A percentile compares a stretch with the other conserved stretches of the same genome.
phyloP scores from a whole-genome alignment of 805 yeast genomes.

The Yamadazyma paraphyllophila region DNA sequence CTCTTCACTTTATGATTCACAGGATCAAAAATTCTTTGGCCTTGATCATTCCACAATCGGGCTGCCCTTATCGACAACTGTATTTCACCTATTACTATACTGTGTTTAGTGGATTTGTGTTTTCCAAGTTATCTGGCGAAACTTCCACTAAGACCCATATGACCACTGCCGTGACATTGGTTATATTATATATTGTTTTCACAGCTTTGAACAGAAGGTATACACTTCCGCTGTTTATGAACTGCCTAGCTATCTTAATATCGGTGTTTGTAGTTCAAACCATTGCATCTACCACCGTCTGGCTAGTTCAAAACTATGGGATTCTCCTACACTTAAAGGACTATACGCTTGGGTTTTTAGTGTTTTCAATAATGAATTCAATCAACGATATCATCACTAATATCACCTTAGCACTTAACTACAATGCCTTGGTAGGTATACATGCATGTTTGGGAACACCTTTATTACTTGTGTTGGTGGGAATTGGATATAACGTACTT shows the following conservation, averaged over 20 bases:
- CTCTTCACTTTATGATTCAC: slow-evolving; percentile 4
- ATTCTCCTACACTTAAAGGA: slow-evolving; percentile 43
- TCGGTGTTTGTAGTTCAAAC: slow-evolving; percentile 27
- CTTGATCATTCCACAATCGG: background rate
- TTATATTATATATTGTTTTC: background rate
- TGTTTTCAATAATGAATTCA: slow-evolving; percentile 51
- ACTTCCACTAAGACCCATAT: background rate
- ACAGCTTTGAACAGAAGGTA: background rate
- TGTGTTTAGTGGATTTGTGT: background rate
- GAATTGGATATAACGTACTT: slow-evolving; percentile 48
- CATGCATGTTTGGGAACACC: slow-evolving; percentile 58
- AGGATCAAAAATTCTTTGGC: background rate
- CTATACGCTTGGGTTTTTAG: slow-evolving; percentile 46
- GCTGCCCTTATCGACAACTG: background rate
- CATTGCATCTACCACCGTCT: slow-evolving; percentile 24
- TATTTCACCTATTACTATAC: slow-evolving; percentile 4
- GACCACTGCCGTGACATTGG: background rate
- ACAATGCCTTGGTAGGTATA: slow-evolving; percentile 39
- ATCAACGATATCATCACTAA: slow-evolving; percentile 54
- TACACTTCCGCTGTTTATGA: slow-evolving; percentile 8
- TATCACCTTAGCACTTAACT: slow-evolving; percentile 42
- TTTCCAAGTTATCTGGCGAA: background rate
- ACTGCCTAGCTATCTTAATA: slow-evolving; percentile 20
- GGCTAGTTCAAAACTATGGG: slow-evolving; percentile 44
- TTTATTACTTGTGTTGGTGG: slow-evolving; percentile 45